These are phyloP conservation scores for Globisporangium polare DNA, from an alignment of 352 stramenopile genomes.

Conservation along the genomic window DNA sequence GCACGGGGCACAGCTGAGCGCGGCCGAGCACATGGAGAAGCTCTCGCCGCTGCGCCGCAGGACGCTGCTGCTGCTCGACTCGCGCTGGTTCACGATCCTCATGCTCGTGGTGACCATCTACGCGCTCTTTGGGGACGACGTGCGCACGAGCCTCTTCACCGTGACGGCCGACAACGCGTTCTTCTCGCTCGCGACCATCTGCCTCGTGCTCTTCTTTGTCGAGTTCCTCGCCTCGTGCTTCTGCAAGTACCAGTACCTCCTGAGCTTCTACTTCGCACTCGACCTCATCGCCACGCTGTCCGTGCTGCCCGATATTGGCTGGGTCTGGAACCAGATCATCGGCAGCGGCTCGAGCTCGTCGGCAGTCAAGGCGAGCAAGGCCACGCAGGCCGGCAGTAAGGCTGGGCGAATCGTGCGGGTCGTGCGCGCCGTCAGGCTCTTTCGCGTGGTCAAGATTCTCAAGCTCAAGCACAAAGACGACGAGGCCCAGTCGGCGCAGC, in stretches of 20 bases:
- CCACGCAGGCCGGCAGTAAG: conserved; percentile 68
- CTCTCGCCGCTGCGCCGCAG: conserved; percentile 34
- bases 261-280: conserved; percentile 91
- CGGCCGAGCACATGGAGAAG: conserved; percentile 35
- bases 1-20: conserved; percentile 12
- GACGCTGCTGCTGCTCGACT: conserved; percentile 61
- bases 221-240: conserved; percentile 87
- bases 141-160: conserved; percentile 76
- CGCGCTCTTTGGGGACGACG: conserved; percentile 91
- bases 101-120: conserved; percentile 92
- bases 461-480: conserved; percentile 80
- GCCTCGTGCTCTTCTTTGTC: conserved; percentile 83
- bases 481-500: conserved; percentile 22
- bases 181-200: conserved; percentile 80
- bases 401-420: conserved; percentile 84
- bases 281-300: conserved; percentile 86
- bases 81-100: conserved; percentile 63
- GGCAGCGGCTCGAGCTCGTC: conserved; percentile 38
- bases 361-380: conserved; percentile 66
- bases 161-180: conserved; percentile 79
- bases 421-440: conserved; percentile 74
- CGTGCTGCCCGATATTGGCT: conserved; percentile 81
- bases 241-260: conserved; percentile 68
- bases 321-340: conserved; percentile 75
- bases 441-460: conserved; percentile 84